phyloP scores from a whole-genome alignment of 768 basidiomycete species.

The Cubamyces sp. region DNA sequence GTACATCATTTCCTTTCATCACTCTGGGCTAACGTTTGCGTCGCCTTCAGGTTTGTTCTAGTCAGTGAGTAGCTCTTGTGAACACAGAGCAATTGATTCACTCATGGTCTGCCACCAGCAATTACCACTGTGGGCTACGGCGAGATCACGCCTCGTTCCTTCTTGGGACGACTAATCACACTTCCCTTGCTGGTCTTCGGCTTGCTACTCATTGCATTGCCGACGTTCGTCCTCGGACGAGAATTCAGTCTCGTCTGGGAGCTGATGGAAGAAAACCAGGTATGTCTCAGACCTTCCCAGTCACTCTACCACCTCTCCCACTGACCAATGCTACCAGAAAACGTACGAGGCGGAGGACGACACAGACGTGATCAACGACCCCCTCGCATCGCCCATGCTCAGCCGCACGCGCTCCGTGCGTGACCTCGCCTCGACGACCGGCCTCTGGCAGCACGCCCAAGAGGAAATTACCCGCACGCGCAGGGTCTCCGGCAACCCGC shows the following conservation, averaged over 20 bases:
- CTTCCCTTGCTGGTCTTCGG: slow-evolving; percentile 88
- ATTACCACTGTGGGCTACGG: slow-evolving; percentile 93
- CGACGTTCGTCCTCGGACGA: slow-evolving; percentile 88
- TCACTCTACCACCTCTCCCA: not conserved
- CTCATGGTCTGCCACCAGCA: slow-evolving; percentile 43
- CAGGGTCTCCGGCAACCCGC: slow-evolving; percentile 15
- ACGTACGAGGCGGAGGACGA: slow-evolving; percentile 19
- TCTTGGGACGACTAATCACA: slow-evolving; percentile 85
- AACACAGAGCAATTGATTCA: too few species aligned
- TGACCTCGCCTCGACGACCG: slow-evolving; percentile 13
- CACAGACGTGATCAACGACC: slow-evolving; percentile 19
- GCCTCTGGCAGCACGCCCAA: slow-evolving; percentile 22
- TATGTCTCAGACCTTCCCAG: slow-evolving; percentile 29
- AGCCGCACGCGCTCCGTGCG: slow-evolving; percentile 15
- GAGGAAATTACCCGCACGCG: slow-evolving; percentile 18
- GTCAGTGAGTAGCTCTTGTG: slow-evolving; percentile 56
- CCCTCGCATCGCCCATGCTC: slow-evolving; percentile 25
- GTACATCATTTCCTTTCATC: slow-evolving; percentile 33
- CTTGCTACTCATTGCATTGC: slow-evolving; percentile 85
- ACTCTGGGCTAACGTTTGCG: slow-evolving; percentile 10
- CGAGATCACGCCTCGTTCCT: slow-evolving; percentile 87
- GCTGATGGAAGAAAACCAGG: slow-evolving; percentile 61
- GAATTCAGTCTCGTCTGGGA: slow-evolving; percentile 95
- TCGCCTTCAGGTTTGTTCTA: slow-evolving; percentile 61
- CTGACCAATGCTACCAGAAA: slow-evolving; percentile 4